Conservation (phyloP, 257 asterid genomes). For the Solanum virginianum region DNA sequence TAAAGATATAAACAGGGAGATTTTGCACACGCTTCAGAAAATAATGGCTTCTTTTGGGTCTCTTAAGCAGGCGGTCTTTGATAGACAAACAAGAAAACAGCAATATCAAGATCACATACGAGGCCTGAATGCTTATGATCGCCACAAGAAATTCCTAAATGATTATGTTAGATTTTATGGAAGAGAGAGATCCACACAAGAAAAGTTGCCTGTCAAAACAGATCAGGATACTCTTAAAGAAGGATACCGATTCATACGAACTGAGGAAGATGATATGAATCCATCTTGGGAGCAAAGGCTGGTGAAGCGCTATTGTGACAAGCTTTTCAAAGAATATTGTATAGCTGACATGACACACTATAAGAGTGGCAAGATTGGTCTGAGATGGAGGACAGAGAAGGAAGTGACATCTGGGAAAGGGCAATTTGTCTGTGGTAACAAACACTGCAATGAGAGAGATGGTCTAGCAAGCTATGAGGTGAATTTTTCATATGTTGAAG, state of each 20-base stretch:
- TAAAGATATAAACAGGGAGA: neutral
- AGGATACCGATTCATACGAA: constrained; percentile 62
- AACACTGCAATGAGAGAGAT: constrained; percentile 61
- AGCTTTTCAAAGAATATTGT: constrained; percentile 97
- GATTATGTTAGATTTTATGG: constrained; percentile 85
- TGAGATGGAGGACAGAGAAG: constrained; percentile 97
- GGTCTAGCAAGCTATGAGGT: constrained; percentile 95
- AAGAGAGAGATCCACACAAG: constrained; percentile 29
- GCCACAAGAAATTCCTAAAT: constrained; percentile 76
- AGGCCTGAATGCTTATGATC: constrained; percentile 97
- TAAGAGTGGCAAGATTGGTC: constrained; percentile 97
- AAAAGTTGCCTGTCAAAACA: constrained; percentile 65
- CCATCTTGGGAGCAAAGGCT: constrained; percentile 94
- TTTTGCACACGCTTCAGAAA: neutral
- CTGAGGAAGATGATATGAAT: constrained; percentile 82
- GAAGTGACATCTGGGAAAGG: constrained; percentile 99
- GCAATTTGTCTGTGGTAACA: constrained; percentile 91
- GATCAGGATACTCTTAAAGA: constrained; percentile 95
- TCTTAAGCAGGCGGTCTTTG: constrained; percentile 68
- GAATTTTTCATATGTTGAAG: constrained; percentile 85
- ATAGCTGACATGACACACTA: constrained; percentile 96
- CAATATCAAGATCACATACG: constrained; percentile 82
- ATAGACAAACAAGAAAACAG: constrained; percentile 77
- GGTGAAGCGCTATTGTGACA: constrained; percentile 81
- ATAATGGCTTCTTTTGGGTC: constrained; percentile 74